Conservation (phyloP, 1,139 yeast species). For the Geotrichum carabidarum region DNA sequence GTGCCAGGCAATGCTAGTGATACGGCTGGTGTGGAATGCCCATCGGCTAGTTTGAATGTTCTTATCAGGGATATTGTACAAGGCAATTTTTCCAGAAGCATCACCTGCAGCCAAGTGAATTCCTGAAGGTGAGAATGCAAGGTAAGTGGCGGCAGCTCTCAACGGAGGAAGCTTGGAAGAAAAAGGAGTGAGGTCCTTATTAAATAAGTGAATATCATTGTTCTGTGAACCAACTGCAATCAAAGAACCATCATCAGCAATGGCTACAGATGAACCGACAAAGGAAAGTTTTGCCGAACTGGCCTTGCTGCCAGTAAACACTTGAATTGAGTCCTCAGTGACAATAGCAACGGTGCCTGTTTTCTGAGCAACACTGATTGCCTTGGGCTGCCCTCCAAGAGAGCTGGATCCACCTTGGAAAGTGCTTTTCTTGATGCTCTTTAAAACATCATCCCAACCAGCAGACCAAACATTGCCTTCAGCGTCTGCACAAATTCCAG, state of each 20-base stretch:
- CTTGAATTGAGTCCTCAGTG: conserved; percentile 45
- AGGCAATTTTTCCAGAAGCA: conserved; percentile 71
- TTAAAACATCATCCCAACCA: conserved; percentile 88
- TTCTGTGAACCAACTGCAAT: conserved; percentile 32
- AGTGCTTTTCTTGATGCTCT: conserved; percentile 39
- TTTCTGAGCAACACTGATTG: conserved; percentile 38
- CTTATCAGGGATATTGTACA: conserved; percentile 54
- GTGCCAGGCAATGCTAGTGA: conserved; percentile 75
- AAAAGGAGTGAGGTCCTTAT: conserved; percentile 16
- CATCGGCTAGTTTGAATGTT: conserved; percentile 77
- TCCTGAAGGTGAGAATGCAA: conserved; percentile 69
- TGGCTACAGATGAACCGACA: conserved; percentile 30
- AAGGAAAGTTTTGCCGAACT: conserved; percentile 22
- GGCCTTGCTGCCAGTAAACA: conserved; percentile 30
- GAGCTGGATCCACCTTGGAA: conserved; percentile 28
- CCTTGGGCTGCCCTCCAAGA: conserved; percentile 62
- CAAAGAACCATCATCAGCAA: conserved; percentile 37
- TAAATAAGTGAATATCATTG: conserved; percentile 24
- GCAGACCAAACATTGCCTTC: conserved; percentile 45
- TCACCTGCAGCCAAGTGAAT: conserved; percentile 79
- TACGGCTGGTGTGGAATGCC: conserved; percentile 88
- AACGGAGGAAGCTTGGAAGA: conserved; percentile 43
- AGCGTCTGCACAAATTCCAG: conserved; percentile 37
- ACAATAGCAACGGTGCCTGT: conserved; percentile 40
- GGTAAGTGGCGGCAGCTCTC: conserved; percentile 56